Evolutionary conservation across 228 moss, liverwort and hornwort species (phyloP).

Genomic region (Sphagnum fallax): DNA sequence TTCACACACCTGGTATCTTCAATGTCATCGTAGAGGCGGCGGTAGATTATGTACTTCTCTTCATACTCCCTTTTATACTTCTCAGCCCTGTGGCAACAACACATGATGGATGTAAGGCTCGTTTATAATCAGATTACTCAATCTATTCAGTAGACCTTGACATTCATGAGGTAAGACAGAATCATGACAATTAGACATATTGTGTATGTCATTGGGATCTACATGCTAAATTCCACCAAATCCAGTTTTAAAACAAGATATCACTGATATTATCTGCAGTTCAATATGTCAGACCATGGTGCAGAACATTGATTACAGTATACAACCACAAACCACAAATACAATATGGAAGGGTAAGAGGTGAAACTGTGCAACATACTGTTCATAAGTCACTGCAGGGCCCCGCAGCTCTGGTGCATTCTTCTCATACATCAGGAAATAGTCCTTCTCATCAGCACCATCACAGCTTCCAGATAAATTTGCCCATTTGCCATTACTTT

Average conservation of each 20-base stretch:
- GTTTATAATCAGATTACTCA: neutral
- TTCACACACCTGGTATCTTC: slow-evolving; percentile 49
- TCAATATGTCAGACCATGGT: no score
- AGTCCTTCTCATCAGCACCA: slow-evolving; percentile 42
- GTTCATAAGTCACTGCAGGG: slow-evolving; percentile 51
- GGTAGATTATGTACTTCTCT: slow-evolving; percentile 68
- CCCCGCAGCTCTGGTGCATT: slow-evolving; percentile 56
- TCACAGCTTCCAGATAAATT: slow-evolving; percentile 37
- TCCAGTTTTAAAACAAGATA: no score
- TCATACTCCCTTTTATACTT: slow-evolving; percentile 67
- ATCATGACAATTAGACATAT: no score
- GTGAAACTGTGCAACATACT: slow-evolving; percentile 42
- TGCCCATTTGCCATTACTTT: slow-evolving; percentile 53
- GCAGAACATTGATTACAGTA: no score
- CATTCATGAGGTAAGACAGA: no score
- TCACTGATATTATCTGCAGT: no score
- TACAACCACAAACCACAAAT: no score
- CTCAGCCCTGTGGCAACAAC: slow-evolving; percentile 20
- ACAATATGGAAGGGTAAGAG: no score
- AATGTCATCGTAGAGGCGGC: slow-evolving; percentile 49
- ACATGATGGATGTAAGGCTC: no score
- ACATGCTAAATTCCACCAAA: no score
- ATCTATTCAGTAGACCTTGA: neutral
- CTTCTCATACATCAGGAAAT: slow-evolving; percentile 75
- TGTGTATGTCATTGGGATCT: no score